Evolutionary conservation across 2,329 filamentous ascomycete species (phyloP), one percentile per base, ranked within the genome.

Genomic region (Ascochyta clinopodiicola): DNA sequence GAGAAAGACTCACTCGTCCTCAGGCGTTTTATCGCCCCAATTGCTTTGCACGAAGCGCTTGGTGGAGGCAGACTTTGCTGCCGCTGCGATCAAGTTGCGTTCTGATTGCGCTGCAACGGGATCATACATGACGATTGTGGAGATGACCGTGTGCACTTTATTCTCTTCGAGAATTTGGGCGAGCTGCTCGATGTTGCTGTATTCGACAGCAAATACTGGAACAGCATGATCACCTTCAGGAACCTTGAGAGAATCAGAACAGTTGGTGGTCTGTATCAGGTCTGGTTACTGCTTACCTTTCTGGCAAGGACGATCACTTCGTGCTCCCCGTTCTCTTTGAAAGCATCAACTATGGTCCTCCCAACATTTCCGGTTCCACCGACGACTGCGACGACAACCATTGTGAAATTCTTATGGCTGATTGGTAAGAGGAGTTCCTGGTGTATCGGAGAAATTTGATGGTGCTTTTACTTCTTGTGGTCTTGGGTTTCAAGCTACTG

Each of bases 291-390:
- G 44, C 63, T 47, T 61, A 76, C 80, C 61, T 76, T 76, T 34
- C 80, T 75, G 22, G 76, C 69, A 4, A 82, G 60, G 4, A 81
- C 69, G 39, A 78, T 66, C 10, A 81, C 70, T 10, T 78, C 54
- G 49, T 78, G 72, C 37, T 76, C 74, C 39, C 50, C 71, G 17
- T 58, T 66, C 22, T 63, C 70, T 8, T 59, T 60, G 15, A 83
- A 59, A 21, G 71, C 76, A 17, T 83, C 80, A 19, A 82, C 77
- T 27, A 84, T 71, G 1, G 79, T 76, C 17, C 73, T 75, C 12
- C 81, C 81, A 1, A 82, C 67, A n/a, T 69, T 70, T 22, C 80
- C 80, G 0, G 76, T 78, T 13, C 80, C 81, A 44, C 81, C 81
- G 5, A 78, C 78, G 15, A 83, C 75, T 44, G 78, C 81, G 35